These are phyloP conservation scores for Penicillium sclerotigenum DNA, from an alignment of 2,329 filamentous ascomycete genomes.

Conservation along the genomic window DNA sequence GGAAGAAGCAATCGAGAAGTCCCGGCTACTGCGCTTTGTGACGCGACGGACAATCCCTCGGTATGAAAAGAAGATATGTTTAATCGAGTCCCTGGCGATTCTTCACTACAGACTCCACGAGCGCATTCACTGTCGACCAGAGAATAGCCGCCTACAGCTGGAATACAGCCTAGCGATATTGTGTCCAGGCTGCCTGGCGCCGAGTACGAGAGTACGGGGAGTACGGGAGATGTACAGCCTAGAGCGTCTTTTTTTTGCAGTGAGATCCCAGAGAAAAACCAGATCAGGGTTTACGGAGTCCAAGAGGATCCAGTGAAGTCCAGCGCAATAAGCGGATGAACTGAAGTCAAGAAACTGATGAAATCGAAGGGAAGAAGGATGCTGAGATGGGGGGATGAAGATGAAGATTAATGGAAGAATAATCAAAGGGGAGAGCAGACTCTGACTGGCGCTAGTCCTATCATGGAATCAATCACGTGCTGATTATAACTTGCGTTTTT, in stretches of 20 bases:
- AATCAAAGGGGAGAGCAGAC: conserved; percentile 9
- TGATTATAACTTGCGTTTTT: background rate
- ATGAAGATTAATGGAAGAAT: conserved; percentile 12
- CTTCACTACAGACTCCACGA: conserved; percentile 41
- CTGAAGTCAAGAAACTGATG: conserved; percentile 7
- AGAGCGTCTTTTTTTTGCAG: conserved; percentile 24
- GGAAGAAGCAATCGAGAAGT: conserved; percentile 9
- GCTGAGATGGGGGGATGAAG: conserved; percentile 11
- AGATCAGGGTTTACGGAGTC: conserved; percentile 27
- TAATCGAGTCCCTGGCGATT: conserved; percentile 28
- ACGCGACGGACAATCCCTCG: background rate
- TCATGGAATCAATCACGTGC: background rate
- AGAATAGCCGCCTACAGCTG: conserved; percentile 39
- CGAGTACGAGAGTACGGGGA: conserved; percentile 37
- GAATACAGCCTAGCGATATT: conserved; percentile 38
- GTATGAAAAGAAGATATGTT: conserved; percentile 19
- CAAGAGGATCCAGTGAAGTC: conserved; percentile 7
- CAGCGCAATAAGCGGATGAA: conserved; percentile 3
- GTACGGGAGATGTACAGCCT: conserved; percentile 29
- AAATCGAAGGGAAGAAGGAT: conserved; percentile 11
- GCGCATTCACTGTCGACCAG: conserved; percentile 32
- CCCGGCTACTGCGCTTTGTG: conserved; percentile 8
- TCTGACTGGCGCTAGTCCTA: conserved; percentile 2
- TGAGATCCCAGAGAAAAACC: conserved; percentile 16
- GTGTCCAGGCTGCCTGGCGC: conserved; percentile 31